Evolutionary conservation across 345 rosid genomes (phyloP), one percentile per base, ranked within the genome.

Genomic region (Hevea brasiliensis): DNA sequence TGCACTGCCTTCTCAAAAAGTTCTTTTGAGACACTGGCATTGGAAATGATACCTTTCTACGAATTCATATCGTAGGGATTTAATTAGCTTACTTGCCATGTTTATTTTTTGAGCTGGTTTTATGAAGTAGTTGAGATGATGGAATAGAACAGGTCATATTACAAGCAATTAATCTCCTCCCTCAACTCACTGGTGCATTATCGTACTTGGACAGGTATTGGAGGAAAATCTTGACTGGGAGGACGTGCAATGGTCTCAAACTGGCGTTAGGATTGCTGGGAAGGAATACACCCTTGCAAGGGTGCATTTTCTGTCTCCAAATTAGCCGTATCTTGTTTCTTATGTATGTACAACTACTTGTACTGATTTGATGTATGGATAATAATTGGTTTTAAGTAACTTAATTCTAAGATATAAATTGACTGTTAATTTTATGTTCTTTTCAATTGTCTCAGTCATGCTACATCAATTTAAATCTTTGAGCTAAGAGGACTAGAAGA

Each of bases 191-290:
- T 18, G n/a, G n/a, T 27, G 17, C 51, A 54, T 72, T 20, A 55
- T 66, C 0, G 13, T 15, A 11, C 15, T 50, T 13, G 71, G 57
- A 40, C 80, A 94, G 98, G 97, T 92, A 48, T 29, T 94, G 83
- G 97, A 84, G 80, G 98, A 94, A 71, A 90, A 88, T 62, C 82
- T 94, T 4, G 98, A 96, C 66, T 96, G 99, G 99, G 99, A 96
- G 78, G 99, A 91, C 72, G 93, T 96, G 81, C 94, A 93, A 54
- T 96, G 99, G 99, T 96, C 99, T 14, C 98, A 96, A 50, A 91
- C 96, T 53, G 99, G 99, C 41, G 99, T 93, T 58, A 91, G 96
- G 96, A 86, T 96, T 68, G 93, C 91, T 68, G 98, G 97, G 55
- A 91, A 90, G 82, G 98, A 91, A 78, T 93, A 90, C 73, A 73